Conservation (phyloP, 2,329 filamentous ascomycete genomes). For the Verruconis gallopava region DNA sequence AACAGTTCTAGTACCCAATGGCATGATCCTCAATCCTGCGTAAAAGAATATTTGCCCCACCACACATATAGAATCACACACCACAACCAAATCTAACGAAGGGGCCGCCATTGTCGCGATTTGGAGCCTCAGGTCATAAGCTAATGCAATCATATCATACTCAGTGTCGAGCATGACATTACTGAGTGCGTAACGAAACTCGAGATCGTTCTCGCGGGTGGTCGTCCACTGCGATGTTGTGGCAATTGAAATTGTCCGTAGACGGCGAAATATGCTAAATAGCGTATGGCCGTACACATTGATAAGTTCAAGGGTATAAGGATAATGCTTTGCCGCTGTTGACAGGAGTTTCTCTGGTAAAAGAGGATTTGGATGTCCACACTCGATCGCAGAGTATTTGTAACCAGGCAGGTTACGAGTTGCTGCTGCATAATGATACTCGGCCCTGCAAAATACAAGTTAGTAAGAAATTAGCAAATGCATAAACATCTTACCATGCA, state of each 20-base stretch:
- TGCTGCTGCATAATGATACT: constrained; percentile 3
- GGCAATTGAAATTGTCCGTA: neutral
- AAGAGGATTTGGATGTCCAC: no score
- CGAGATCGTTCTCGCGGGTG: neutral
- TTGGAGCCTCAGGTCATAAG: neutral
- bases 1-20: neutral
- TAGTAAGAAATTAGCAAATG: neutral
- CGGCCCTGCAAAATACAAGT: neutral
- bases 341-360: neutral
- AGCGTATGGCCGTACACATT: neutral
- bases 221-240: neutral
- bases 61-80: neutral
- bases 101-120: neutral
- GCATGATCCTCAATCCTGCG: neutral
- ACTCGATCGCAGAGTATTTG: neutral
- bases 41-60: neutral
- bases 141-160: constrained; percentile 1
- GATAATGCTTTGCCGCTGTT: neutral
- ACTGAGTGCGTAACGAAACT: neutral
- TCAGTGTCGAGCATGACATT: constrained; percentile 1
- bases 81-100: neutral
- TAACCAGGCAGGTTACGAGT: neutral
- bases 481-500: neutral
- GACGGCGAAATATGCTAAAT: neutral
- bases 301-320: neutral